Percentiles rank a stretch among this genome's conserved stretches.
Conservation (phyloP, 768 basidiomycete species). For the Psilocybe sp. region DNA sequence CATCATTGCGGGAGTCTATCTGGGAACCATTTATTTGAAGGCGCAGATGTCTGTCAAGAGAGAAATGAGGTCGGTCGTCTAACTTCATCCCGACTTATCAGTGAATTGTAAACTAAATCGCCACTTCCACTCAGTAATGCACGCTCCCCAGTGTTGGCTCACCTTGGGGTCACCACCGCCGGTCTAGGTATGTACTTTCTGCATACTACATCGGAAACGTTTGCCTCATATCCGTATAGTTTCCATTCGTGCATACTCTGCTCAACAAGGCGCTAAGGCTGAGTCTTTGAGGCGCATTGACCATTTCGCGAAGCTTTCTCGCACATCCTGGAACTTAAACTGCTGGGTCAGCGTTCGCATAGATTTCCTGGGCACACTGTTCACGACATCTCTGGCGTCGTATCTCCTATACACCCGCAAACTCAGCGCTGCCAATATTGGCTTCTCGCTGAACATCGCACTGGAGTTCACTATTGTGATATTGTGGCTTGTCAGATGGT, state of each 20-base stretch:
- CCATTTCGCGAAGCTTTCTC: constrained; percentile 40
- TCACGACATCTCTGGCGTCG: constrained; percentile 48
- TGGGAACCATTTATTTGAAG: constrained; percentile 40
- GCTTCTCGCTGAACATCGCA: constrained; percentile 56
- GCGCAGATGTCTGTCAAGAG: constrained; percentile 39
- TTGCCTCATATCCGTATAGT: constrained; percentile 19
- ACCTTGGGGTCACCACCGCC: constrained; percentile 36
- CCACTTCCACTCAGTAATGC: constrained; percentile 10
- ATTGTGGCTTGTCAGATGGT: constrained; percentile 40
- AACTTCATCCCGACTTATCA: constrained; percentile 16
- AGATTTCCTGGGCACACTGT: constrained; percentile 52
- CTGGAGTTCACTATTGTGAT: constrained; percentile 54
- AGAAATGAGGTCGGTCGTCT: constrained; percentile 32
- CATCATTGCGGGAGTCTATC: constrained; percentile 36
- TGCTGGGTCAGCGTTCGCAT: constrained; percentile 47
- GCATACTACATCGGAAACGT: background rate
- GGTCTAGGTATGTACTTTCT: constrained; percentile 39
- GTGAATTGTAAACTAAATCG: constrained; percentile 8
- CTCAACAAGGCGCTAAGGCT: constrained; percentile 41
- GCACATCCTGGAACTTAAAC: constrained; percentile 47
- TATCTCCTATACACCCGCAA: constrained; percentile 48
- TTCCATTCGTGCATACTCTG: constrained; percentile 63
- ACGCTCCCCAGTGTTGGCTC: constrained; percentile 13
- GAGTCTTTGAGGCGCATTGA: constrained; percentile 49
- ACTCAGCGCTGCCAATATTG: constrained; percentile 37